A percentile compares a stretch with the other conserved stretches of the same genome.
Conservation (phyloP, 768 basidiomycete genomes). For the Podaxis rugospora region DNA sequence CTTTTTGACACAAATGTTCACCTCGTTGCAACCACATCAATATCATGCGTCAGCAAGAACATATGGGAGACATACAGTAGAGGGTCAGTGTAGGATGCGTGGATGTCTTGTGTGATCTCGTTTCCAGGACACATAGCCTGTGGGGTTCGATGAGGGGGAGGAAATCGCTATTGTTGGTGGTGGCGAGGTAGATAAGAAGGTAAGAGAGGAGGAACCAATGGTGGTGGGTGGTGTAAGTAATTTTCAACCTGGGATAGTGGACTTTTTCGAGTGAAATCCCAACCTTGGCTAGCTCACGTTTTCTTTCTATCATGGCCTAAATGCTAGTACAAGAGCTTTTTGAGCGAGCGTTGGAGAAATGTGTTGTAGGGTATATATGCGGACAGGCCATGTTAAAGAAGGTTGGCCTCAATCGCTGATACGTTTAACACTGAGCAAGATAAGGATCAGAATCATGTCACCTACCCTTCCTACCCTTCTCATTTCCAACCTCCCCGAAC, state of each 20-base stretch:
- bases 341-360: too few species aligned
- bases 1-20: slow-evolving; percentile 73
- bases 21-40: slow-evolving; percentile 41
- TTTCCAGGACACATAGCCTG: slow-evolving; percentile 87
- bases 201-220: neutral
- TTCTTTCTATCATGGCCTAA: too few species aligned
- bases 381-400: too few species aligned
- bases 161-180: slow-evolving; percentile 40
- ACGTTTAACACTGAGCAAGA: too few species aligned
- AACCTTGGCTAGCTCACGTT: too few species aligned
- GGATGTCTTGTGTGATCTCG: slow-evolving; percentile 74
- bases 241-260: neutral
- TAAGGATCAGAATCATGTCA: too few species aligned
- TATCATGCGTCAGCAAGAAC: slow-evolving; percentile 45
- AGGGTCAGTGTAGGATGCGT: slow-evolving; percentile 63
- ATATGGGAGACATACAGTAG: slow-evolving; percentile 63
- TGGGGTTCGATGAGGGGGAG: slow-evolving; percentile 82
- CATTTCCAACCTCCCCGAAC: too few species aligned
- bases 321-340: too few species aligned
- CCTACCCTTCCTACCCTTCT: too few species aligned
- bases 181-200: neutral
- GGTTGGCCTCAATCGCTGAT: too few species aligned
- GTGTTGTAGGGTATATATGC: too few species aligned
- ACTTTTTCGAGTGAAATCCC: too few species aligned
- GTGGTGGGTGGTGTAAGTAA: neutral